Conservation (phyloP, 768 basidiomycete genomes). For the Xerocomellus intermedius region DNA sequence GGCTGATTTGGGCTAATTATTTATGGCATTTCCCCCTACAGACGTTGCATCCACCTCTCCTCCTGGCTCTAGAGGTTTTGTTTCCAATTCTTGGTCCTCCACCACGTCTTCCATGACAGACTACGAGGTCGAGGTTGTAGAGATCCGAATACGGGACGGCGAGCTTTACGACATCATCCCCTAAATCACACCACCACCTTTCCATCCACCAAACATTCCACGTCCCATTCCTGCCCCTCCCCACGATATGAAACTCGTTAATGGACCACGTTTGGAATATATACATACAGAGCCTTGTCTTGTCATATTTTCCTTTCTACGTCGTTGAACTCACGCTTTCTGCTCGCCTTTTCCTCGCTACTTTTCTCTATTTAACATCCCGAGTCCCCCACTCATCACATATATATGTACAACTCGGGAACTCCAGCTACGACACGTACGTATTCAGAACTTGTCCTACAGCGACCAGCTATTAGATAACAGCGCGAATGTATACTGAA, state of each 20-base stretch:
- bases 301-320: neutral
- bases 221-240: neutral
- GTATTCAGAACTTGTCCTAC: neutral
- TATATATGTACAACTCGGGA: slow-evolving; percentile 5
- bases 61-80: slow-evolving; percentile 62
- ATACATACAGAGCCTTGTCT: slow-evolving; percentile 6
- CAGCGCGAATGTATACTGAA: slow-evolving; percentile 11
- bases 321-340: slow-evolving; percentile 14
- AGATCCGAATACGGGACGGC: slow-evolving; percentile 79
- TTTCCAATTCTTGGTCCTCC: slow-evolving; percentile 68
- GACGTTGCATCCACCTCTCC: slow-evolving; percentile 85
- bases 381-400: neutral
- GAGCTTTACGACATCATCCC: slow-evolving; percentile 79
- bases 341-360: neutral
- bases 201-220: neutral
- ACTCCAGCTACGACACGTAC: slow-evolving; percentile 7
- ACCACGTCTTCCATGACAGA: slow-evolving; percentile 65
- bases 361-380: neutral
- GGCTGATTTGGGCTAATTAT: slow-evolving; percentile 1
- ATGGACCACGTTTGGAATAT: slow-evolving; percentile 15
- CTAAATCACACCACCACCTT: slow-evolving; percentile 15
- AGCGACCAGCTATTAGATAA: slow-evolving; percentile 9
- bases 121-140: slow-evolving; percentile 84
- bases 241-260: slow-evolving; percentile 10
- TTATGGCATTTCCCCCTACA: slow-evolving; percentile 24